Percentiles rank a stretch among this genome's conserved stretches.
Conservation (phyloP, 495 filamentous ascomycete species). For the Penicillium paxilli region DNA sequence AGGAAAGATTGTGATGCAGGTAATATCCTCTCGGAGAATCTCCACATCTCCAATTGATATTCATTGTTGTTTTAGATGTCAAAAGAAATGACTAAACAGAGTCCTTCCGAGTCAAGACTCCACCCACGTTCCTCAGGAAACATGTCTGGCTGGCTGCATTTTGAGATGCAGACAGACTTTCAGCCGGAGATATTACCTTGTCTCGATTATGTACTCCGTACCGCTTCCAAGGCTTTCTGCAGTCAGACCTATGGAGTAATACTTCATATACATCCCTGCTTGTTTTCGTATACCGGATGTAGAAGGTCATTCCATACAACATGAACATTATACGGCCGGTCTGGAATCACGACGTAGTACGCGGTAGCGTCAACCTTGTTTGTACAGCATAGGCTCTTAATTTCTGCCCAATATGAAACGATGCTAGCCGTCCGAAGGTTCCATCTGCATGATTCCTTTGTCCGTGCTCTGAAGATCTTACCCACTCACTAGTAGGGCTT, state of each 20-base stretch:
- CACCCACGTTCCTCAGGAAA: background rate
- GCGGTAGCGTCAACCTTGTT: no score
- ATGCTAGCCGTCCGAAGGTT: background rate
- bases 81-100: background rate
- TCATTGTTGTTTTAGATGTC: background rate
- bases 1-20: conserved; percentile 1
- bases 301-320: background rate
- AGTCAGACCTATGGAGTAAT: no score
- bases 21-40: background rate
- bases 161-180: background rate
- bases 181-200: background rate
- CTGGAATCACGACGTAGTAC: no score
- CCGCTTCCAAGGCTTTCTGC: background rate
- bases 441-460: background rate
- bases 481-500: background rate
- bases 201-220: no score
- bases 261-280: no score
- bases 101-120: background rate
- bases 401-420: background rate
- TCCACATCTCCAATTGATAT: background rate
- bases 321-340: no score
- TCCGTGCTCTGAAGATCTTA: background rate
- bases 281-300: background rate
- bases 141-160: background rate
- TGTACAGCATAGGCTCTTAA: background rate